Percentiles rank a stretch among this genome's conserved stretches.
Conservation (phyloP, 202 grass and related monocot species). For the Setaria italica region DNA sequence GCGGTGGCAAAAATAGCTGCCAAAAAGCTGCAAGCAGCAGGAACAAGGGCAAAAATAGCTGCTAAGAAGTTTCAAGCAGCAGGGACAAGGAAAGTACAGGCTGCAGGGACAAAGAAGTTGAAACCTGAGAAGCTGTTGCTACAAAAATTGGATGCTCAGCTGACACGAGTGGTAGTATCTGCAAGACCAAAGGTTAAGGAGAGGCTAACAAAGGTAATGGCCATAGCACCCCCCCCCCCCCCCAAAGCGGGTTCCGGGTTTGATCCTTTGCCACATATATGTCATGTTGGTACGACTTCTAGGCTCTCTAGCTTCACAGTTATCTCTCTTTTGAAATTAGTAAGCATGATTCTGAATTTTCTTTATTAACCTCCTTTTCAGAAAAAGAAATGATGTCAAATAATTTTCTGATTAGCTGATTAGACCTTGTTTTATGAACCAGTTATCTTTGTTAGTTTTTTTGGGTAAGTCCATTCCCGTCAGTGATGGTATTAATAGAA, state of each 20-base stretch:
- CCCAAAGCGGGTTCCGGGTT: neutral
- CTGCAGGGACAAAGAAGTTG: constrained; percentile 16
- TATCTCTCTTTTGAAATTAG: neutral
- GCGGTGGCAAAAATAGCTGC: constrained; percentile 36
- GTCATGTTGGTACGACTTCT: neutral
- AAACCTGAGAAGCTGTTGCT: constrained; percentile 42
- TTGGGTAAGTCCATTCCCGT: constrained; percentile 4
- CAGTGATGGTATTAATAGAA: neutral
- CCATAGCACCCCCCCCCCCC: too few species aligned
- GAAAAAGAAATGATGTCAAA: neutral
- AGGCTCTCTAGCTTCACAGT: constrained; percentile 1
- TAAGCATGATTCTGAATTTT: neutral
- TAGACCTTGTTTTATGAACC: neutral
- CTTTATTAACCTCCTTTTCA: neutral
- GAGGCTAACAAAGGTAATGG: constrained; percentile 80
- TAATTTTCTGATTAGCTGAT: neutral
- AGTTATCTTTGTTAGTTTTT: neutral
- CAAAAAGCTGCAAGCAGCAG: constrained; percentile 47
- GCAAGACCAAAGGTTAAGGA: constrained; percentile 69
- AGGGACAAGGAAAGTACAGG: constrained; percentile 41
- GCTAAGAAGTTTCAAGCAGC: constrained; percentile 48
- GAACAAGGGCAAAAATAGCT: constrained; percentile 42
- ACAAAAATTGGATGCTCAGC: constrained; percentile 40
- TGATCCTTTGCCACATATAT: constrained; percentile 7
- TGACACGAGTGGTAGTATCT: constrained; percentile 34